These are phyloP conservation scores for Paracoccidioides brasiliensis DNA, from an alignment of 2,329 filamentous ascomycete species.

Conservation along the genomic window DNA sequence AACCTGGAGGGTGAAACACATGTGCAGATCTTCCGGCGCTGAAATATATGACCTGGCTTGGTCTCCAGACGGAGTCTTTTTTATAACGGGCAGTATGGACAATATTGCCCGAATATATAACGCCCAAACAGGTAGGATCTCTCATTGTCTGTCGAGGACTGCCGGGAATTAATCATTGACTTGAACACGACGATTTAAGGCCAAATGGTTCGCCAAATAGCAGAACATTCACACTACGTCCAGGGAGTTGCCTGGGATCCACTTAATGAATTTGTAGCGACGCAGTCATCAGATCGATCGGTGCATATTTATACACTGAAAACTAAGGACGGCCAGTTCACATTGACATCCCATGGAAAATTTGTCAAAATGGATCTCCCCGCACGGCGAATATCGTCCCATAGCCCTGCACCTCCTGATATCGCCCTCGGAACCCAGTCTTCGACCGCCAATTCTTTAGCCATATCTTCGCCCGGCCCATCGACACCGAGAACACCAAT, in stretches of 20 bases:
- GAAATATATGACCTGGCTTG: conserved; percentile 98
- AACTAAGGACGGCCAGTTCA: conserved; percentile 92
- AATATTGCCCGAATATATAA: conserved; percentile 97
- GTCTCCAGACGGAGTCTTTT: conserved; percentile 93
- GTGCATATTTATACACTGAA: conserved; percentile 95
- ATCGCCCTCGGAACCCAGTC: conserved; percentile 32
- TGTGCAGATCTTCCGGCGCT: conserved; percentile 87
- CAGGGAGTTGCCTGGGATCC: conserved; percentile 98
- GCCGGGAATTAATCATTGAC: background rate
- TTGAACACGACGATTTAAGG: conserved; percentile 26
- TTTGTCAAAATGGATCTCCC: conserved; percentile 91
- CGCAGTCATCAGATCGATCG: conserved; percentile 93
- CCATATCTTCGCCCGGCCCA: conserved; percentile 64
- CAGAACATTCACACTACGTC: conserved; percentile 95
- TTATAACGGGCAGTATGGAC: conserved; percentile 99
- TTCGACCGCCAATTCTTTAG: conserved; percentile 28
- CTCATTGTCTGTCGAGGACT: background rate
- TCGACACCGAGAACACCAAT: conserved; percentile 91
- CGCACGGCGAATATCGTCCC: conserved; percentile 74
- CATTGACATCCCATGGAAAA: conserved; percentile 63
- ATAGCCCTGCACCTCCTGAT: conserved; percentile 83
- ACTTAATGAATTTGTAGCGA: conserved; percentile 93
- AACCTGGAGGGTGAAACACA: conserved; percentile 91
- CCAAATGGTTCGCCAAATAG: conserved; percentile 74
- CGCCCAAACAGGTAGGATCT: conserved; percentile 61